Conservation (phyloP, 441 rosid species). For the Viola pubescens region DNA sequence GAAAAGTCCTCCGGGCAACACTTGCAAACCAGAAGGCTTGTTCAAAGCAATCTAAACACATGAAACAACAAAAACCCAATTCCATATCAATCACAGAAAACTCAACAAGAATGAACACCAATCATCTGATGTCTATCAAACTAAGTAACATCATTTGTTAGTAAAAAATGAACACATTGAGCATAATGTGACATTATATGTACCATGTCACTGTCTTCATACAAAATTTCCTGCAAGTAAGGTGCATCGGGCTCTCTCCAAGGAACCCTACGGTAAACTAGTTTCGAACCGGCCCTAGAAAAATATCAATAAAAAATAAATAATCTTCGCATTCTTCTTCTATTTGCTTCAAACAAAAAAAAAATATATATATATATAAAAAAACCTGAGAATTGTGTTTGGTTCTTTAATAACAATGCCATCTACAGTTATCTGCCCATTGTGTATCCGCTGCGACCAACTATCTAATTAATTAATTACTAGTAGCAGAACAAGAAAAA, state of each 20-base stretch:
- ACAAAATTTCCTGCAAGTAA: constrained; percentile 39
- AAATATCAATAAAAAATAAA: constrained; percentile 1
- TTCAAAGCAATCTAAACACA: constrained; percentile 63
- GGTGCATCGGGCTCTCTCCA: constrained; percentile 88
- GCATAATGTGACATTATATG: not conserved
- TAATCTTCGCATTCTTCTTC: no score
- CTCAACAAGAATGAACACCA: no score
- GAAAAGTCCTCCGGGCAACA: constrained; percentile 86
- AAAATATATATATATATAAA: not conserved
- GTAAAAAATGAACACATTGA: no score
- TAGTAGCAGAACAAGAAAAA: constrained; percentile 7
- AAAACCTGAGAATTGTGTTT: constrained; percentile 44
- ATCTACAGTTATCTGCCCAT: constrained; percentile 63
- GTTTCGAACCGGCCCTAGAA: constrained; percentile 48
- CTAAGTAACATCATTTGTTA: no score
- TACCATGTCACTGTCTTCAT: constrained; percentile 79
- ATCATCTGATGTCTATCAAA: no score
- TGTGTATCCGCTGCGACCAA: constrained; percentile 85
- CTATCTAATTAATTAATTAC: constrained; percentile 29
- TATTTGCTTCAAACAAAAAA: no score
- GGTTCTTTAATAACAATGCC: constrained; percentile 50
- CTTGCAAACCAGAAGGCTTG: constrained; percentile 93
- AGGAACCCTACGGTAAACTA: constrained; percentile 77
- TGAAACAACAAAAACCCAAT: not conserved
- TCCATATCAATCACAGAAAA: not conserved